Conservation (phyloP, 352 stramenopile genomes). For the Lagenidium giganteum region DNA sequence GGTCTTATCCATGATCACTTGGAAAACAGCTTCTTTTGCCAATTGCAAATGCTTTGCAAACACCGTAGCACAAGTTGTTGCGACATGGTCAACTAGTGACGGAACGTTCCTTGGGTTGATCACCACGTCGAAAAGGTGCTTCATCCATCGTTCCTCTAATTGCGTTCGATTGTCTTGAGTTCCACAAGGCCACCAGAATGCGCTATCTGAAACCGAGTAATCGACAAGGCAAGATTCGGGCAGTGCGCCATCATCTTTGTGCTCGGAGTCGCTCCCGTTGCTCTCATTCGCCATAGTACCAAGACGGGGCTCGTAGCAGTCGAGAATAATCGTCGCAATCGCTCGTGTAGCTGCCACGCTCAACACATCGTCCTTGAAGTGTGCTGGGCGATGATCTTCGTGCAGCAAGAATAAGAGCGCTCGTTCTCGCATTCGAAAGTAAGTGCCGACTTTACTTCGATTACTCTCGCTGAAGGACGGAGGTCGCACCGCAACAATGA, state of each 20-base stretch:
- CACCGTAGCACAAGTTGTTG: constrained; percentile 63
- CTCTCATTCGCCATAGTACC: constrained; percentile 13
- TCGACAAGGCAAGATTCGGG: constrained; percentile 69
- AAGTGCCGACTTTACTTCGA: constrained; percentile 42
- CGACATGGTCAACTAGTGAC: constrained; percentile 69
- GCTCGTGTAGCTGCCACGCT: constrained; percentile 43
- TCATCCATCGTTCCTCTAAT: constrained; percentile 61
- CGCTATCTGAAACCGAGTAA: constrained; percentile 67
- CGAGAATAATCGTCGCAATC: constrained; percentile 64
- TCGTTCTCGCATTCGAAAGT: constrained; percentile 47
- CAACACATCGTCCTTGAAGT: constrained; percentile 50
- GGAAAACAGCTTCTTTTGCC: constrained; percentile 61
- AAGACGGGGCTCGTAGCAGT: constrained; percentile 69
- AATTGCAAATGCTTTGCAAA: constrained; percentile 79
- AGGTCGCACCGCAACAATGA: constrained; percentile 68
- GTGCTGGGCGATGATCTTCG: constrained; percentile 26
- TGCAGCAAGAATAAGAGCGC: constrained; percentile 62
- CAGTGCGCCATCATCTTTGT: constrained; percentile 59
- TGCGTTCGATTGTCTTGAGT: constrained; percentile 6
- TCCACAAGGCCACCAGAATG: constrained; percentile 79
- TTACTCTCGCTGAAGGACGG: constrained; percentile 36
- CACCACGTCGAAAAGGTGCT: constrained; percentile 60
- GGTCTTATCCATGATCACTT: constrained; percentile 22
- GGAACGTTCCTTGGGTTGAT: constrained; percentile 56
- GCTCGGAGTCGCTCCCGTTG: constrained; percentile 5